Conservation (phyloP, 2,329 filamentous ascomycete genomes). For the Periconia sp. region DNA sequence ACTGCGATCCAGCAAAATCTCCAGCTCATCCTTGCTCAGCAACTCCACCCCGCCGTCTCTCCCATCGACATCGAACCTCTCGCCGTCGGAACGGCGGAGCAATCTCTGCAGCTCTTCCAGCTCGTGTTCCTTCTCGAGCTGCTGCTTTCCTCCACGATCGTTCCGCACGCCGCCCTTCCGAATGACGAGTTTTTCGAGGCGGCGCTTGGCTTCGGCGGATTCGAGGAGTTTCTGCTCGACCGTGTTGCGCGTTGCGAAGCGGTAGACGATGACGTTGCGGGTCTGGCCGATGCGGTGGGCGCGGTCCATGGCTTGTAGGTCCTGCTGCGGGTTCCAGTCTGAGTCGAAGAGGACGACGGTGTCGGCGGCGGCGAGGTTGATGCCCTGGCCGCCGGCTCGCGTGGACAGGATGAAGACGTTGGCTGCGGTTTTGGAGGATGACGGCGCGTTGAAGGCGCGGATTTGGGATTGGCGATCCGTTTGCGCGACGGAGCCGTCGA, state of each 20-base stretch:
- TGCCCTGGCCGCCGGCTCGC: slow-evolving; percentile 88
- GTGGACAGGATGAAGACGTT: slow-evolving; percentile 88
- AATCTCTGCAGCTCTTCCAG: slow-evolving; percentile 52
- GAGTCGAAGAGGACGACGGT: slow-evolving; percentile 90
- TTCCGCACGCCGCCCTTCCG: slow-evolving; percentile 74
- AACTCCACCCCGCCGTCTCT: slow-evolving; percentile 62
- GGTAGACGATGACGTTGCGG: slow-evolving; percentile 87
- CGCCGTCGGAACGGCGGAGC: slow-evolving; percentile 65
- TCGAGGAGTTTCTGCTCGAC: slow-evolving; percentile 86
- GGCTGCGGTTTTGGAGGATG: slow-evolving; percentile 15
- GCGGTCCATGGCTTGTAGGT: slow-evolving; percentile 93
- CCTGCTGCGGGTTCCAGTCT: slow-evolving; percentile 95
- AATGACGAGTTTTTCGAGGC: slow-evolving; percentile 92
- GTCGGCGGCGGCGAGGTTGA: slow-evolving; percentile 89
- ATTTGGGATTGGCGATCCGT: slow-evolving; percentile 54
- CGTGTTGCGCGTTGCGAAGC: slow-evolving; percentile 88
- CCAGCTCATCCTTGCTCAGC: slow-evolving; percentile 74
- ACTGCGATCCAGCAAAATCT: slow-evolving; percentile 75
- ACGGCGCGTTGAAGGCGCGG: slow-evolving; percentile 50
- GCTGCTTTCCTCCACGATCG: slow-evolving; percentile 55
- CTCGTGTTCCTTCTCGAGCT: slow-evolving; percentile 45
- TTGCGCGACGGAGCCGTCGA: slow-evolving; percentile 85
- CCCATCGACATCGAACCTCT: slow-evolving; percentile 59
- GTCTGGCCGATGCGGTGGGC: slow-evolving; percentile 94
- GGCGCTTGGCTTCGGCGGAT: slow-evolving; percentile 86